Evolutionary conservation across 2,329 filamentous ascomycete species (phyloP).

Genomic region (Aspergillus aculeatus): DNA sequence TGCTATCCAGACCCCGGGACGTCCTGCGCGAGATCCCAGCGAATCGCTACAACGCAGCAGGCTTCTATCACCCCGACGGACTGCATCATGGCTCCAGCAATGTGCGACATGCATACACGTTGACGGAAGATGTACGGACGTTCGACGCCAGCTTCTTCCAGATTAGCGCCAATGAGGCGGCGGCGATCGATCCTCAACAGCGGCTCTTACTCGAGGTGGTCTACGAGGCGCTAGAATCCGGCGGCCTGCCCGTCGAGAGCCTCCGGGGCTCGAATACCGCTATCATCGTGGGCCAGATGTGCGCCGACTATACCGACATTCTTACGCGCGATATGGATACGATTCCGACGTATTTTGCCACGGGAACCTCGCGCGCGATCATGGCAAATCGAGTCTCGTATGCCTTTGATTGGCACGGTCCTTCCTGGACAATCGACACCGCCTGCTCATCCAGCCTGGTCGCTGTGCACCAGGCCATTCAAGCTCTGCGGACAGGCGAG

Average conservation of each 20-base stretch:
- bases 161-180: constrained; percentile 7
- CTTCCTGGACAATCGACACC: constrained; percentile 43
- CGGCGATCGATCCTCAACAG: constrained; percentile 14
- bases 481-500: constrained; percentile 24
- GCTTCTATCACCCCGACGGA: constrained; percentile 6
- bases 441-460: constrained; percentile 42
- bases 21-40: constrained; percentile 1
- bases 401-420: constrained; percentile 23
- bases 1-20: constrained; percentile 7
- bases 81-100: constrained; percentile 5
- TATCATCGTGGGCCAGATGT: constrained; percentile 8
- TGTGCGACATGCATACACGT: neutral
- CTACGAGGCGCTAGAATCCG: constrained; percentile 7
- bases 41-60: neutral
- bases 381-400: constrained; percentile 35
- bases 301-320: constrained; percentile 8
- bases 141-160: constrained; percentile 12
- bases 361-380: constrained; percentile 30
- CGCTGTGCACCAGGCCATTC: constrained; percentile 28
- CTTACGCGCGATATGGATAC: neutral
- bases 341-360: constrained; percentile 9
- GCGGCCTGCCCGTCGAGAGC: neutral
- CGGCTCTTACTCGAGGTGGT: constrained; percentile 9
- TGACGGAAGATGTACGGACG: neutral
- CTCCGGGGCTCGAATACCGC: neutral